phyloP scores from a whole-genome alignment of 768 basidiomycete species.

The Lanmaoa pseudosensibilis region DNA sequence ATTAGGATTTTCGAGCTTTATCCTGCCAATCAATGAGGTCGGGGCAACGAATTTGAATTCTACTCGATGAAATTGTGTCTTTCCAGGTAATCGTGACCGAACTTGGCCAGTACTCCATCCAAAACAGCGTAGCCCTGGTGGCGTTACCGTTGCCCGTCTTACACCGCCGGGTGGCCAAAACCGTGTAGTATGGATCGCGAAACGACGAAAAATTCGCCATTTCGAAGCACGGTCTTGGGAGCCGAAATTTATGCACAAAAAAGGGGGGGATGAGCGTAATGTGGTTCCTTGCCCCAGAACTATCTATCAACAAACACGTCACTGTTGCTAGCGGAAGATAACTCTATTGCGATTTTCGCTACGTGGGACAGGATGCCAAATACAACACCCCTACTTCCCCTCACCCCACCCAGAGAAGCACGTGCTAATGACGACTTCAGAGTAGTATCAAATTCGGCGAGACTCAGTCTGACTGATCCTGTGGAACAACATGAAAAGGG shows the following conservation, averaged over 20 bases:
- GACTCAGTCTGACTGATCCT: neutral
- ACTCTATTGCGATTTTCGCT: neutral
- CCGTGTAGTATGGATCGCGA: neutral
- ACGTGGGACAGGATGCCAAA: neutral
- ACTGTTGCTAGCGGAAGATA: neutral
- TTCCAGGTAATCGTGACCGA: neutral
- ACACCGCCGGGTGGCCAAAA: neutral
- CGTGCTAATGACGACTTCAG: neutral
- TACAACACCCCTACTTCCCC: neutral
- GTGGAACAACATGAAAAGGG: neutral
- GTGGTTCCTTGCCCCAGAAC: neutral
- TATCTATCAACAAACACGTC: neutral
- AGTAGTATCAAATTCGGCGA: neutral
- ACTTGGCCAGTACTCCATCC: neutral
- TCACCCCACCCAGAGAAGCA: neutral
- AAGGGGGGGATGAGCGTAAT: neutral
- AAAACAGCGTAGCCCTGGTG: neutral
- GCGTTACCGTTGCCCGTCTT: conserved; percentile 2
- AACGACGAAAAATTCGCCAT: neutral
- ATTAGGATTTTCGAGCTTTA: neutral
- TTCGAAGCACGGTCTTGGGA: neutral
- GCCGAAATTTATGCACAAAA: neutral
- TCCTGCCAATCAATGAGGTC: conserved; percentile 7
- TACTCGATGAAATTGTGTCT: neutral
- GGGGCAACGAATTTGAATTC: neutral